phyloP scores from a whole-genome alignment of 257 asterid genomes.

The Rubia yunnanensis region DNA sequence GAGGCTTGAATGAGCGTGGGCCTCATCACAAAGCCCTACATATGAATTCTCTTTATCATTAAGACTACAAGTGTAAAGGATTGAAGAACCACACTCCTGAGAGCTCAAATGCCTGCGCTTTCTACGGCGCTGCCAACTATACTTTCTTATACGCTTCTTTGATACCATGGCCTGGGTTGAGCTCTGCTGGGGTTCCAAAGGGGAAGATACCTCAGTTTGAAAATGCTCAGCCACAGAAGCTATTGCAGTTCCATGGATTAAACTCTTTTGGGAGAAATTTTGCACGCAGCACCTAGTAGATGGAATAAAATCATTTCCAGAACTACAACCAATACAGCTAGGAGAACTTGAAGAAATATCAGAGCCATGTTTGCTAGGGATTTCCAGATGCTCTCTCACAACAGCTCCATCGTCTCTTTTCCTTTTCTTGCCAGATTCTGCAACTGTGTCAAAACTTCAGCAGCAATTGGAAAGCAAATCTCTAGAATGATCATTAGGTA shows the following conservation, averaged over 20 bases:
- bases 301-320: constrained; percentile 22
- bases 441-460: not conserved
- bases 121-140: constrained; percentile 58
- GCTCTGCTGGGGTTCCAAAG: constrained; percentile 18
- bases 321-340: constrained; percentile 21
- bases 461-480: not conserved
- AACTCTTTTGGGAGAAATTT: constrained; percentile 11
- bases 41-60: not conserved
- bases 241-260: constrained; percentile 17
- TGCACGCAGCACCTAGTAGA: constrained; percentile 7
- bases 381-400: constrained; percentile 22
- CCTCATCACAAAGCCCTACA: constrained; percentile 6
- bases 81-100: constrained; percentile 25
- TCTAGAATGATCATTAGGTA: not conserved
- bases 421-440: constrained; percentile 53
- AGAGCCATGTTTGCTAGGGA: constrained; percentile 17
- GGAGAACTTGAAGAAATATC: constrained; percentile 26
- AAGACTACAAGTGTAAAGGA: constrained; percentile 23
- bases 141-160: constrained; percentile 44
- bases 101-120: constrained; percentile 33
- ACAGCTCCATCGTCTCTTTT: constrained; percentile 31
- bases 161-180: constrained; percentile 18
- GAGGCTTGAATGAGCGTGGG: not conserved
- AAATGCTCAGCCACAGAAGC: constrained; percentile 29
- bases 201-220: constrained; percentile 25